phyloP scores from a whole-genome alignment of 148 eudicot species.

The Rhododendron henanense region DNA sequence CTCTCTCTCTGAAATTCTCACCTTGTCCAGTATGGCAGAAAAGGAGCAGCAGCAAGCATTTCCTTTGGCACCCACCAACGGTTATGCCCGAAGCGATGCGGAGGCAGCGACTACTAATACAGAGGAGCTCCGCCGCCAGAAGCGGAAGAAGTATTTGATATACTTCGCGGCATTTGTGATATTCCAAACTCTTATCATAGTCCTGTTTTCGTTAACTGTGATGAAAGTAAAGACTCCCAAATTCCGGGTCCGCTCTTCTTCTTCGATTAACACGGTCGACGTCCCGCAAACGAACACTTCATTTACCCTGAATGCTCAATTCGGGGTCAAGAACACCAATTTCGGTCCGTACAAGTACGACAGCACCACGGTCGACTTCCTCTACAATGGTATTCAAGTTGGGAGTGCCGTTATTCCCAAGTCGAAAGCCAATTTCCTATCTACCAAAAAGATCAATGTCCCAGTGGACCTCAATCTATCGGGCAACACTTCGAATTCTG shows the following conservation, averaged over 20 bases:
- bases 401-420: no score
- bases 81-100: neutral
- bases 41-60: neutral
- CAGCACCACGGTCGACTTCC: no score
- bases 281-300: no score
- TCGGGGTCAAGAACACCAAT: no score
- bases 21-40: neutral
- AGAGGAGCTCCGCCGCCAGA: constrained; percentile 1
- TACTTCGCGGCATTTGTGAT: neutral
- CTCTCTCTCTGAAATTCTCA: no score
- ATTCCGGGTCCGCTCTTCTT: neutral
- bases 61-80: neutral
- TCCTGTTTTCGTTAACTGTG: neutral
- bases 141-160: neutral
- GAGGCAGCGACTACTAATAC: neutral
- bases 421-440: no score
- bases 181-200: neutral
- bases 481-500: no score
- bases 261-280: no score
- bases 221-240: constrained; percentile 2
- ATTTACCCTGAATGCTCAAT: no score
- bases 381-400: no score
- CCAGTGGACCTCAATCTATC: no score
- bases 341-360: accelerated
- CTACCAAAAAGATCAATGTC: no score